Evolutionary conservation across 164 flowering plant genomes (phyloP), one percentile per base, ranked within the genome.

Genomic region (Macadamia integrifolia): DNA sequence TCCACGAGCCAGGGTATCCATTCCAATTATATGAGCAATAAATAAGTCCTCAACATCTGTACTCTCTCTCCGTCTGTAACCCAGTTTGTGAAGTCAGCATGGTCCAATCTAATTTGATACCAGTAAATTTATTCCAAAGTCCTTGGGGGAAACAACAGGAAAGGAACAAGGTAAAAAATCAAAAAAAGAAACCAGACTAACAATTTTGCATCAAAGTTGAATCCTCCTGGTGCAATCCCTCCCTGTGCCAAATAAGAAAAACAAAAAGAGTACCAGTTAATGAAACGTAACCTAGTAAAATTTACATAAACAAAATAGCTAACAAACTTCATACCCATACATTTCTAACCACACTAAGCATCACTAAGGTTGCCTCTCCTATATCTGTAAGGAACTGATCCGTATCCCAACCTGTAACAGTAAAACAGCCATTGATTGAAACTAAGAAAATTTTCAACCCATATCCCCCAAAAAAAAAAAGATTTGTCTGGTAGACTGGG

Each of bases 201-300:
- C 99, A 94, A 65, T 87, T 94, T 94, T 7, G 99, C 99, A 78
- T 92, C 98, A 66, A 94, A 94, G 79, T 94, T 94, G 83, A 94
- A 92, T 63, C 99, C 99, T 69, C 99, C 99, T 15, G 99, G 99
- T 43, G 99, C 91, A 55, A 94, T 60, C 31, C 99, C 99, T 59
- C 93, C 99, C 99, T 94, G 88, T 35, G 43, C 46, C 31, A 61
- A 61, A 31, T 66, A 1, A 4, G 46, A 65, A 62, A 12, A 64
- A 18, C 32, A 15, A 60, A 66, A 5, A 42, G 6, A 43, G 29
- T 40, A 6, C 0, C 10, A 1, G n/a, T 32, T 50, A 46, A 46
- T 46, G 12, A 46, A 46, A 46, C 1, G 50, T 46, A 3, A 9
- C 7, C 48, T 43, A 43, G 13, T 8, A 8, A 46, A 3, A 8